Percentiles rank a stretch among this genome's conserved stretches.
phyloP scores from a whole-genome alignment of 768 basidiomycete genomes.

The Lentinula sp. region DNA sequence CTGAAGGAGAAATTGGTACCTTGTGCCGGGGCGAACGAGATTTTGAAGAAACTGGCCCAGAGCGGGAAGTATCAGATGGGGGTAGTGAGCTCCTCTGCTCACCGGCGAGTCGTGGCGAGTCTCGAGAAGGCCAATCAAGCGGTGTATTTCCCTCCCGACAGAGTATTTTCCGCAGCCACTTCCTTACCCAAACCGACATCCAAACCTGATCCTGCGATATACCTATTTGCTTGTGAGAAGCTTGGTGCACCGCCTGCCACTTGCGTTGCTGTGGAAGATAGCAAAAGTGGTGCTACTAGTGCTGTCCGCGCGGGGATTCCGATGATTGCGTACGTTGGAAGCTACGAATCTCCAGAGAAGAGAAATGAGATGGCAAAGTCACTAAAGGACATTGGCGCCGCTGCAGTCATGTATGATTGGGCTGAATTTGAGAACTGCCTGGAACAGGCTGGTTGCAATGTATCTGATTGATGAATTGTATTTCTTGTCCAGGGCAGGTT shows the following conservation, averaged over 20 bases:
- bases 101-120: constrained; percentile 16
- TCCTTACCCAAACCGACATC: constrained; percentile 17
- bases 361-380: constrained; percentile 15
- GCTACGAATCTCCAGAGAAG: constrained; percentile 13
- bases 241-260: constrained; percentile 13
- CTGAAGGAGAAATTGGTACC: constrained; percentile 39
- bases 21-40: constrained; percentile 12
- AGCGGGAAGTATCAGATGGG: constrained; percentile 12
- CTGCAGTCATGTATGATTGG: constrained; percentile 17
- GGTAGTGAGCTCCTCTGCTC: constrained; percentile 18
- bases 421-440: constrained; percentile 13
- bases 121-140: constrained; percentile 16
- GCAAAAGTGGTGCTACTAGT: constrained; percentile 15
- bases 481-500: neutral
- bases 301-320: constrained; percentile 17
- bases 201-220: constrained; percentile 20
- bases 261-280: constrained; percentile 18
- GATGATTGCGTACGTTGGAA: constrained; percentile 17
- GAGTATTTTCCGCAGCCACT: constrained; percentile 19
- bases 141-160: constrained; percentile 12
- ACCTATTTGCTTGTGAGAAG: constrained; percentile 17
- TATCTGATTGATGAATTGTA: neutral
- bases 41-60: constrained; percentile 9
- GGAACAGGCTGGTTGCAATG: constrained; percentile 9
- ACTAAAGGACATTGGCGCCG: constrained; percentile 13